These are phyloP conservation scores for Talaromyces funiculosus DNA, from an alignment of 2,329 filamentous ascomycete genomes.

Conservation along the genomic window DNA sequence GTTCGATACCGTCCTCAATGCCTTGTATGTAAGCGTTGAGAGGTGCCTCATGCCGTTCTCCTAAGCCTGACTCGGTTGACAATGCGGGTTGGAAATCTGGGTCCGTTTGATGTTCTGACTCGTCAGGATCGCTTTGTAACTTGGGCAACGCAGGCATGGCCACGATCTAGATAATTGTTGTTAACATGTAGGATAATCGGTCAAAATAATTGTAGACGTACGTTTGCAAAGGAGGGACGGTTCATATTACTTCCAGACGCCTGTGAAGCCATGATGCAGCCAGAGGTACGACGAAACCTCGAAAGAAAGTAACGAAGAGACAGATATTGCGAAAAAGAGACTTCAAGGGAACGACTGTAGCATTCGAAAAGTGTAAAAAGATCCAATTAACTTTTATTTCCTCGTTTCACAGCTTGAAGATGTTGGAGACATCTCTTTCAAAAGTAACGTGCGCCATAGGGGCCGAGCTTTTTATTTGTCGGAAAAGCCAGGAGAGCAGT, in stretches of 20 bases:
- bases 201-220: slow-evolving; percentile 33
- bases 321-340: not conserved
- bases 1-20: slow-evolving; percentile 30
- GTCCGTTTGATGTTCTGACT: slow-evolving; percentile 20
- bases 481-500: slow-evolving; percentile 14
- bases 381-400: slow-evolving; percentile 34
- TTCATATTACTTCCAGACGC: slow-evolving; percentile 23
- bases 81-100: slow-evolving; percentile 17
- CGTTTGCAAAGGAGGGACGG: slow-evolving; percentile 69
- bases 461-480: slow-evolving; percentile 20
- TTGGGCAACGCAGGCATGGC: slow-evolving; percentile 36
- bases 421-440: slow-evolving; percentile 42
- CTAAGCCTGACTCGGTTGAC: slow-evolving; percentile 18
- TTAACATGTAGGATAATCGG: slow-evolving; percentile 10
- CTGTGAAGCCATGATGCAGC: slow-evolving; percentile 29
- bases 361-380: slow-evolving; percentile 25
- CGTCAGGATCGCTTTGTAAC: slow-evolving; percentile 22
- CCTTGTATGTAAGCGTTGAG: slow-evolving; percentile 9
- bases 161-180: slow-evolving; percentile 33
- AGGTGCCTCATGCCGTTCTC: slow-evolving; percentile 23
- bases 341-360: slow-evolving; percentile 17
- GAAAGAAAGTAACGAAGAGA: not conserved
- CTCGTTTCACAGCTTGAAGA: slow-evolving; percentile 39
- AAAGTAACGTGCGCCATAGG: slow-evolving; percentile 38
- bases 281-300: not conserved